These are phyloP conservation scores for Aspergillus floridensis DNA, from an alignment of 2,329 filamentous ascomycete species.

Conservation along the genomic window DNA sequence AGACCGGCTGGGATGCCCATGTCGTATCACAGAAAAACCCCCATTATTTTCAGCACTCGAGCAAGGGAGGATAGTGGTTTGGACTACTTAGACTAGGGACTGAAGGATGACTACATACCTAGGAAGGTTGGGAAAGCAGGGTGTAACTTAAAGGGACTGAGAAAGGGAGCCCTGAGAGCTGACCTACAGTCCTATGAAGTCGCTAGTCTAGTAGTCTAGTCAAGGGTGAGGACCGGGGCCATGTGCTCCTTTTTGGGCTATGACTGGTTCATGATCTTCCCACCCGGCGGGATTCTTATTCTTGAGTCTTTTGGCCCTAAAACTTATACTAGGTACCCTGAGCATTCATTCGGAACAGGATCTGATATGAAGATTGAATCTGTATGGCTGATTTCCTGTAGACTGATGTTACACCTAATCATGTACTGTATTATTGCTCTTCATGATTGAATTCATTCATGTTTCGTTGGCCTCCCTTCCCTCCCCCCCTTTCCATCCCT, in stretches of 20 bases:
- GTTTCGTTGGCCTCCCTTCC: too few species aligned
- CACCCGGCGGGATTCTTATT: not conserved
- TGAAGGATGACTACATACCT: not conserved
- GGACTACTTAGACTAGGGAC: not conserved
- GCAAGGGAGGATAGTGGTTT: not conserved
- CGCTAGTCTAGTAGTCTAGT: not conserved
- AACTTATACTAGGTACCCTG: not conserved
- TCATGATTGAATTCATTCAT: too few species aligned
- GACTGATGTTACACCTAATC: not conserved
- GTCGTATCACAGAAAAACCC: not conserved
- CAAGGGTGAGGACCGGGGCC: not conserved
- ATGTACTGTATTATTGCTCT: too few species aligned
- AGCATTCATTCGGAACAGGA: not conserved
- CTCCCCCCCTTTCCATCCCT: not conserved
- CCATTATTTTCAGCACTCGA: not conserved
- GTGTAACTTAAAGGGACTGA: not conserved
- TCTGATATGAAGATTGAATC: not conserved
- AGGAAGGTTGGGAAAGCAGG: not conserved
- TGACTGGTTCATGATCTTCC: slow-evolving; percentile 4
- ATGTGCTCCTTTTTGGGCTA: slow-evolving; percentile 5
- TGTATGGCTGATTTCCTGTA: not conserved
- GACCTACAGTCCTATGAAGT: not conserved
- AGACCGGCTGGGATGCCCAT: not conserved
- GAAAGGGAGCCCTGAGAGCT: not conserved
- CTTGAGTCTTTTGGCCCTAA: not conserved